Evolutionary conservation across 1,284 basidiomycete species (phyloP), one percentile per base, ranked within the genome.

Genomic region (Marasmius sp.): DNA sequence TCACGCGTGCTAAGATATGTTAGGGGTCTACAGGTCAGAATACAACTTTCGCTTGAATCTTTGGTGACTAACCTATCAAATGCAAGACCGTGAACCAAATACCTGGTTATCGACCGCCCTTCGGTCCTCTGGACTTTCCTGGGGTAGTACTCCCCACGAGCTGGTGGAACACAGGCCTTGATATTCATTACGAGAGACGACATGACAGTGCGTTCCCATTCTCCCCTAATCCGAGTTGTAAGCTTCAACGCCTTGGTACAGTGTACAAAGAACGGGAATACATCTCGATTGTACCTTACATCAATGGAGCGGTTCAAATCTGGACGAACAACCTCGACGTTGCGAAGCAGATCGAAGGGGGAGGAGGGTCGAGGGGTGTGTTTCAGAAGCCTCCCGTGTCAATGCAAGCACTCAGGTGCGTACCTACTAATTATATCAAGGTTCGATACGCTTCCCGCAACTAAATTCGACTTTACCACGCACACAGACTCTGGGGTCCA

Each of bases 301-400:
- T 85, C 6, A 58, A 63, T 6, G 81, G 80, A 1, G 56, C 66
- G 10, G 73, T 80, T 1, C 66, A 66, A 0, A 68, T 83, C 49
- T 82, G 77, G 63, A 82, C 81, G 0, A 74, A 75, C n/a, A 83
- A 81, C 58, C 63, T 85, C 51, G 79, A 84, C 55, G 77, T 85
- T 6, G 75, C 74, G 8, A 75, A 77, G n/a, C 84, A 84, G 67
- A 70, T 84, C 12, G 69, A 75, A 33, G 68, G 69, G 1, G 76
- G 76, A 4, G 76, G 76, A 4, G 76, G 78, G 3, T 75, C 77
- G 18, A 78, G 72, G 45, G 72, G 74, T 2, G 72, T 69, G 45
- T 83, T 81, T 63, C 65, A 77, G 39, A 85, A 85, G 63, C 74
- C 81, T 2, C 67, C 71, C 47, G 20, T 60, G 18, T 68, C 73